A percentile compares a stretch with the other conserved stretches of the same genome.
Evolutionary conservation across 176 grass and related monocot genomes (phyloP).

Genomic region (Poa pratensis): DNA sequence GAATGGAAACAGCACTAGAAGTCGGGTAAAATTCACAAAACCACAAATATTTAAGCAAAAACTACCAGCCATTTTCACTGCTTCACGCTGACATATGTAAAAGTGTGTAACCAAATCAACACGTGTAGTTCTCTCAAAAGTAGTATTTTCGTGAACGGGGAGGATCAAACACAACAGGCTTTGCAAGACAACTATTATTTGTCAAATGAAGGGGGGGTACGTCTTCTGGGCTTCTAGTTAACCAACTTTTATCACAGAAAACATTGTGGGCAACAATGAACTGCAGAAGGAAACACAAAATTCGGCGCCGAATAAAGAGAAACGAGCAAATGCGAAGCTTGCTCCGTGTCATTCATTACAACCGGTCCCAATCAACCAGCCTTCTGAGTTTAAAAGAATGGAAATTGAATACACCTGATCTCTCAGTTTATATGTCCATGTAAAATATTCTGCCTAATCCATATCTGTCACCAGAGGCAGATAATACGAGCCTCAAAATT

Average conservation of each 20-base stretch:
- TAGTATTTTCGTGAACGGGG: background rate
- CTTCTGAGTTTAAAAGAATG: constrained; percentile 42
- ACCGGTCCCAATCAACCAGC: constrained; percentile 19
- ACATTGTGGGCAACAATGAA: background rate
- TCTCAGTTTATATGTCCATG: constrained; percentile 27
- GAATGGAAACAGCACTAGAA: too few relatives aligned
- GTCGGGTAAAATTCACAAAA: background rate
- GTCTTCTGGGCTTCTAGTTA: too few relatives aligned
- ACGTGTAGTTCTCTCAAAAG: background rate
- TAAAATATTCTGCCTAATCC: constrained; percentile 48
- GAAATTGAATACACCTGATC: constrained; percentile 40
- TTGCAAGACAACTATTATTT: background rate
- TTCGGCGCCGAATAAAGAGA: constrained; percentile 1
- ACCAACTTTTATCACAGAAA: too few relatives aligned
- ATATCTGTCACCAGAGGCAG: constrained; percentile 41
- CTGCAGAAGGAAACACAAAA: constrained; percentile 2
- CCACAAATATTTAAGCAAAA: background rate
- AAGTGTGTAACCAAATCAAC: background rate
- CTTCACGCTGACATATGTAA: background rate
- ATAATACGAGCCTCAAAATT: constrained; percentile 36
- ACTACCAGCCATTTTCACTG: background rate
- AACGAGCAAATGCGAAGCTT: constrained; percentile 41
- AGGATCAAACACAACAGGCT: background rate
- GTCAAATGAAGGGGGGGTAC: background rate
- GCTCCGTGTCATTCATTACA: constrained; percentile 31